Evolutionary conservation across 768 basidiomycete genomes (phyloP).

Genomic region (Serendipita sp.): DNA sequence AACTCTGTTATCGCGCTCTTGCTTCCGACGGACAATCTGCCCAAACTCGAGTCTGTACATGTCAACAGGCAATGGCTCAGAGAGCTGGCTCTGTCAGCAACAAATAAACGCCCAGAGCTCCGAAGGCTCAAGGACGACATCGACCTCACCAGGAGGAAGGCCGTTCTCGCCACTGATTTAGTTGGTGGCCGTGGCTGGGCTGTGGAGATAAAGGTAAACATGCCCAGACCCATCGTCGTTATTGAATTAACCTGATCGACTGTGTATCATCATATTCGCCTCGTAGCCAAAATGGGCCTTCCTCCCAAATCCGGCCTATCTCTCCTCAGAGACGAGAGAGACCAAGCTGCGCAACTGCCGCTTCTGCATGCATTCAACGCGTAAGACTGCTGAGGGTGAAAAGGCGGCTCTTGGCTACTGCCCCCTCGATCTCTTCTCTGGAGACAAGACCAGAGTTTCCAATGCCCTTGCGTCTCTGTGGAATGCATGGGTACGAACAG

Average conservation of each 20-base stretch:
- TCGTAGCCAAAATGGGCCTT: conserved; percentile 94
- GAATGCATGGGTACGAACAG: conserved; percentile 43
- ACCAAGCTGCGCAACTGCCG: conserved; percentile 66
- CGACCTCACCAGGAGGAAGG: conserved; percentile 38
- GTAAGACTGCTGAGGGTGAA: conserved; percentile 29
- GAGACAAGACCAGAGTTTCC: conserved; percentile 39
- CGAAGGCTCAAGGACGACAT: conserved; percentile 43
- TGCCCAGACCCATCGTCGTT: background rate
- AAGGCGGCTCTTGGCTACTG: conserved; percentile 43
- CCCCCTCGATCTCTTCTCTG: conserved; percentile 82
- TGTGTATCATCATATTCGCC: background rate
- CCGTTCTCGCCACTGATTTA: conserved; percentile 66
- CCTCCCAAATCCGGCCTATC: conserved; percentile 44
- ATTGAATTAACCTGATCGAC: background rate
- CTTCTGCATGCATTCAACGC: conserved; percentile 74
- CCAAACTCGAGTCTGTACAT: conserved; percentile 34
- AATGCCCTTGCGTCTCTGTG: conserved; percentile 56
- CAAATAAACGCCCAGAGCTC: conserved; percentile 37
- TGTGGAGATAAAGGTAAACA: conserved; percentile 78
- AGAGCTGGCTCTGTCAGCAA: conserved; percentile 29
- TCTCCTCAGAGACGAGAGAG: conserved; percentile 39
- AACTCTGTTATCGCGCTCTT: conserved; percentile 45
- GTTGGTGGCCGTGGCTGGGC: conserved; percentile 48
- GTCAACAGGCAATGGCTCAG: conserved; percentile 43
- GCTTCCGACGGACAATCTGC: conserved; percentile 44